These are phyloP conservation scores for Evernia prunastri DNA, from an alignment of 495 filamentous ascomycete species.

Conservation along the genomic window DNA sequence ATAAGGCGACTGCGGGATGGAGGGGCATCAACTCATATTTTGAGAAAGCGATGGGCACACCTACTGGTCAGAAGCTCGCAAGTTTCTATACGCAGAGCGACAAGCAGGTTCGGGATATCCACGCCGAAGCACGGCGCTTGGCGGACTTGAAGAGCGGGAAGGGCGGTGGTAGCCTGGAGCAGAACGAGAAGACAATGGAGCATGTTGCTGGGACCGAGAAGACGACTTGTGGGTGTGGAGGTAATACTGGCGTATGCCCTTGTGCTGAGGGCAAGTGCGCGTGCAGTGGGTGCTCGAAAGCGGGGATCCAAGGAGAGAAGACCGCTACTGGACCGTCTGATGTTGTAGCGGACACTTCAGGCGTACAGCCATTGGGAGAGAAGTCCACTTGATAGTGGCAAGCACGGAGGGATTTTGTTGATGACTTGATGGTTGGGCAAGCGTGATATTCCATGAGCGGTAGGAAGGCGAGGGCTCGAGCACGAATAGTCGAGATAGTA, in stretches of 20 bases:
- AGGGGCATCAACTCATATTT: conserved; percentile 73
- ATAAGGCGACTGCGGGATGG: conserved; percentile 58
- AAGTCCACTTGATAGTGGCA: conserved; percentile 18
- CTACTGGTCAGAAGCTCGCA: conserved; percentile 77
- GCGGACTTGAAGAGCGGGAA: conserved; percentile 78
- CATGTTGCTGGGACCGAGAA: conserved; percentile 26
- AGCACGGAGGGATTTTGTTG: background rate
- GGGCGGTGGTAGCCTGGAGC: conserved; percentile 40
- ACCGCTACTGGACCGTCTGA: conserved; percentile 28
- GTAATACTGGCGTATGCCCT: conserved; percentile 25
- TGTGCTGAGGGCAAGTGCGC: conserved; percentile 28
- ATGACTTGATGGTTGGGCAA: background rate
- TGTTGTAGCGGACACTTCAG: conserved; percentile 21
- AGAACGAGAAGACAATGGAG: conserved; percentile 26
- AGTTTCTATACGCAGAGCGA: conserved; percentile 74
- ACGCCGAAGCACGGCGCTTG: conserved; percentile 77
- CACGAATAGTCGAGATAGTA: background rate
- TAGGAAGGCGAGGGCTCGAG: background rate
- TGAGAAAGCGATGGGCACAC: conserved; percentile 79
- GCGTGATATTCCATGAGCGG: conserved; percentile 6
- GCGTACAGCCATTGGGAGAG: conserved; percentile 26
- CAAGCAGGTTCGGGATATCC: conserved; percentile 88
- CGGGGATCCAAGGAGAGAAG: conserved; percentile 22
- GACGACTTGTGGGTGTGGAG: conserved; percentile 29
- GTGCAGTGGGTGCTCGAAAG: conserved; percentile 27